These are phyloP conservation scores for Bauhinia variegata DNA, from an alignment of 306 rosid genomes.

Conservation along the genomic window DNA sequence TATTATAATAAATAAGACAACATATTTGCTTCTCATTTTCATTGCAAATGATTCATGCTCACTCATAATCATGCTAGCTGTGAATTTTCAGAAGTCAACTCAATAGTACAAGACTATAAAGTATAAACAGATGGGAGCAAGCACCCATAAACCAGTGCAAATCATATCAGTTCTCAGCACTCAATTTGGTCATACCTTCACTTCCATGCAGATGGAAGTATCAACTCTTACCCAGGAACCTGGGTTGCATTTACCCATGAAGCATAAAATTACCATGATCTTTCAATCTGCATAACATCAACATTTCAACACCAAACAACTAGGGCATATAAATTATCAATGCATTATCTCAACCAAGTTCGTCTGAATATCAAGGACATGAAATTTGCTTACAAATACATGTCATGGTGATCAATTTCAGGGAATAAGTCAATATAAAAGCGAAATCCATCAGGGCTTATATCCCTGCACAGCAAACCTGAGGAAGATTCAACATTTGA, in stretches of 20 bases:
- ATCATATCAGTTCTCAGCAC: background rate
- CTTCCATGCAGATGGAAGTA: conserved; percentile 2
- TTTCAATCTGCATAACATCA: conserved; percentile 81
- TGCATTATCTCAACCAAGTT: background rate
- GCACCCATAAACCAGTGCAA: conserved; percentile 1
- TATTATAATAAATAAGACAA: too few relatives aligned
- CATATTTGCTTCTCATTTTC: too few relatives aligned
- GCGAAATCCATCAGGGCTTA: conserved; percentile 91
- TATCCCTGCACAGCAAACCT: conserved; percentile 90
- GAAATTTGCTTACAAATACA: conserved; percentile 68
- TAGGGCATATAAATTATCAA: background rate
- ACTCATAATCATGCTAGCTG: background rate
- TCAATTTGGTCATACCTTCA: conserved; percentile 30
- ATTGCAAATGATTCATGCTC: too few relatives aligned
- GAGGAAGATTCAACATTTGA: conserved; percentile 42
- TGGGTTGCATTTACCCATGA: conserved; percentile 62
- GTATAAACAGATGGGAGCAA: too few relatives aligned
- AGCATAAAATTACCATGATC: conserved; percentile 63
- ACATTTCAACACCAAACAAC: conserved; percentile 27
- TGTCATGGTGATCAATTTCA: conserved; percentile 62
- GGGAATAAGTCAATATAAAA: conserved; percentile 75
- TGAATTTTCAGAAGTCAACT: background rate
- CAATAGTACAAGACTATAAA: background rate
- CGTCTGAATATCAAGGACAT: conserved; percentile 7
- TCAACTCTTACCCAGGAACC: conserved; percentile 38